Evolutionary conservation across 179 eudicot species (phyloP).

Genomic region (Silene noctiflora): DNA sequence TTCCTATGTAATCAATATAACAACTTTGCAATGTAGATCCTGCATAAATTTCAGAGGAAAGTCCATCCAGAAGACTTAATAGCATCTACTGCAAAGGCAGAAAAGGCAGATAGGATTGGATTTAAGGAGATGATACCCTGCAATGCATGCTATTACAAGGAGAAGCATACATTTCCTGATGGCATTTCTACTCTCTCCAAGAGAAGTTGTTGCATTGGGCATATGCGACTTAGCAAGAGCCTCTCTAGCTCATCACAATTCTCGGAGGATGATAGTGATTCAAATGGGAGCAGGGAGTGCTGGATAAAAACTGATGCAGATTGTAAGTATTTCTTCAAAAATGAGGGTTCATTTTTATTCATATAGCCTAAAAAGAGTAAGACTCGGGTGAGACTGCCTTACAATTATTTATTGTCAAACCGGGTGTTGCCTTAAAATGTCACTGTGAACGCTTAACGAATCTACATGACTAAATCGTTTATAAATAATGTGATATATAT

Average conservation of each 20-base stretch:
- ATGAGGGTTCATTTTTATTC: too few relatives aligned
- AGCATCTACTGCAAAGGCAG: slow-evolving; percentile 28
- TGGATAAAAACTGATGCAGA: slow-evolving; percentile 93
- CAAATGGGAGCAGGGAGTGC: slow-evolving; percentile 53
- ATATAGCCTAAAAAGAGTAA: too few relatives aligned
- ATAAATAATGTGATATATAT: neutral
- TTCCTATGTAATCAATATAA: neutral
- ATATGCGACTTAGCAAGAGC: slow-evolving; percentile 33
- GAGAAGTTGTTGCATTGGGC: slow-evolving; percentile 31
- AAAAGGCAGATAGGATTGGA: slow-evolving; percentile 32
- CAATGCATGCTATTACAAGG: slow-evolving; percentile 28
- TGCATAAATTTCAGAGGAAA: slow-evolving; percentile 69
- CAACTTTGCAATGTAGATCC: slow-evolving; percentile 41
- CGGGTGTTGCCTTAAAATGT: neutral
- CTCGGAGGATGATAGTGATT: slow-evolving; percentile 33
- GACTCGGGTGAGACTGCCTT: too few relatives aligned
- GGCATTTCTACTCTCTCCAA: slow-evolving; percentile 35
- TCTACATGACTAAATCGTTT: neutral
- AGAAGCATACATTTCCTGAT: slow-evolving; percentile 30
- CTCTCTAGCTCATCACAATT: slow-evolving; percentile 33
- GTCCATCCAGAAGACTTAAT: slow-evolving; percentile 67
- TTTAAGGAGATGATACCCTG: slow-evolving; percentile 33
- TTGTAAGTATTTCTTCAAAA: slow-evolving; percentile 48
- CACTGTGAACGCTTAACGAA: neutral
- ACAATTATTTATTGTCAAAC: neutral